Percentiles rank a stretch among this genome's conserved stretches.
These are phyloP conservation scores for Phytomonas sp. DNA, from an alignment of 208 protist species.

Conservation along the genomic window DNA sequence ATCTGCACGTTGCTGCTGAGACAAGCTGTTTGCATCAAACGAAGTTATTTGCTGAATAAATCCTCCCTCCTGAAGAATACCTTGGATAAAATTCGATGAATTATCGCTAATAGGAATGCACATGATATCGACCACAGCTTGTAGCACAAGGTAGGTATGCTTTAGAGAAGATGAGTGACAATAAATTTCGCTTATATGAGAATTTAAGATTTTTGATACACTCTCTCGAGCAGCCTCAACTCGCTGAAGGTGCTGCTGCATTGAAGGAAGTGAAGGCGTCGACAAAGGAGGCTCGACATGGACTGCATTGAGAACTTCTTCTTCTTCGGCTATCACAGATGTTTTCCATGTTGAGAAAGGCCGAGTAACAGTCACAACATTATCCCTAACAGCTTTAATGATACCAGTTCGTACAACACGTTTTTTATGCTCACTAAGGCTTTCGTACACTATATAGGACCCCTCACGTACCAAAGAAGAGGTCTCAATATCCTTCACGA, in stretches of 20 bases:
- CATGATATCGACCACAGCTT: conserved; percentile 31
- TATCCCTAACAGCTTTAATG: not conserved
- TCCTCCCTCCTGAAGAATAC: conserved; percentile 14
- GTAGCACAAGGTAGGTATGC: conserved; percentile 19
- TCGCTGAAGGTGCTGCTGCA: not conserved
- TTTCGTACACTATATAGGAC: not conserved
- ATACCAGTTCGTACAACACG: not conserved
- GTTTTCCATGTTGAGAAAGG: not conserved
- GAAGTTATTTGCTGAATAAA: conserved; percentile 27
- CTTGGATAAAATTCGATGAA: conserved; percentile 20
- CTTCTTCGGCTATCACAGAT: not conserved
- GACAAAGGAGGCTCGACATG: not conserved
- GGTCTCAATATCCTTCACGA: not conserved
- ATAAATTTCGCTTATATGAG: conserved; percentile 26
- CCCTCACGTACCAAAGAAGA: not conserved
- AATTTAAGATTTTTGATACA: conserved; percentile 26
- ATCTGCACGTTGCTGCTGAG: conserved; percentile 13
- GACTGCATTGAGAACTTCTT: not conserved
- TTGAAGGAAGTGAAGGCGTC: conserved; percentile 6
- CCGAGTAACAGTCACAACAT: not conserved
- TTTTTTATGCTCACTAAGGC: not conserved
- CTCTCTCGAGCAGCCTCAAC: conserved; percentile 18
- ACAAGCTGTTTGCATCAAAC: conserved; percentile 28
- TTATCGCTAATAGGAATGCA: conserved; percentile 13
- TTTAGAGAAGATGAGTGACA: conserved; percentile 20